A percentile compares a stretch with the other conserved stretches of the same genome.
phyloP scores from a whole-genome alignment of 2,329 filamentous ascomycete genomes.

The Trichocomaceae sp. region DNA sequence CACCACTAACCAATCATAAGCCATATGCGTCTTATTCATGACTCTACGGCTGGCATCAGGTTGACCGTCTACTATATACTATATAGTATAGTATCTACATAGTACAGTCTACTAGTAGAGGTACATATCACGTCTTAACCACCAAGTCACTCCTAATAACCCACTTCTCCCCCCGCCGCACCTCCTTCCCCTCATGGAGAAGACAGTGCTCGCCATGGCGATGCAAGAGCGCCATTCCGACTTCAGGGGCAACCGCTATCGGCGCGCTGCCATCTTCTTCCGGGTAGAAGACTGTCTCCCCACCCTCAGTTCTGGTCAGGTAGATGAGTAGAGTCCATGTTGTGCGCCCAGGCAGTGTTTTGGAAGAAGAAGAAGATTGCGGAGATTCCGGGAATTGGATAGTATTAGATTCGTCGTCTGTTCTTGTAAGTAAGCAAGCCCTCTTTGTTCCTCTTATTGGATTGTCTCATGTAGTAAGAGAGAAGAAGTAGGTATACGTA shows the following conservation, averaged over 20 bases:
- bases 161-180: constrained; percentile 80
- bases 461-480: background rate
- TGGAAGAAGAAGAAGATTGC: constrained; percentile 20
- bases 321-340: constrained; percentile 92
- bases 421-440: constrained; percentile 15
- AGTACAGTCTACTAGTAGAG: no score
- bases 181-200: constrained; percentile 78
- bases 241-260: constrained; percentile 66
- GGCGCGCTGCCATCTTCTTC: constrained; percentile 50
- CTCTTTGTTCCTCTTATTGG: background rate
- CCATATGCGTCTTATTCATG: background rate
- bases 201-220: constrained; percentile 85
- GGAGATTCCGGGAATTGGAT: constrained; percentile 51
- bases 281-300: constrained; percentile 88
- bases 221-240: constrained; percentile 80
- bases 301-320: constrained; percentile 74
- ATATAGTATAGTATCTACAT: no score
- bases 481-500: constrained; percentile 43
- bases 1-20: background rate
- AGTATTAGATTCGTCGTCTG: constrained; percentile 82
- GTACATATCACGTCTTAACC: constrained; percentile 21
- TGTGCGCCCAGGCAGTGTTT: constrained; percentile 54
- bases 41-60: background rate
- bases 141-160: constrained; percentile 74
- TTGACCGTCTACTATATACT: no score